These are phyloP conservation scores for Barnettozyma sucrosica DNA, from an alignment of 805 yeast species.

Conservation along the genomic window DNA sequence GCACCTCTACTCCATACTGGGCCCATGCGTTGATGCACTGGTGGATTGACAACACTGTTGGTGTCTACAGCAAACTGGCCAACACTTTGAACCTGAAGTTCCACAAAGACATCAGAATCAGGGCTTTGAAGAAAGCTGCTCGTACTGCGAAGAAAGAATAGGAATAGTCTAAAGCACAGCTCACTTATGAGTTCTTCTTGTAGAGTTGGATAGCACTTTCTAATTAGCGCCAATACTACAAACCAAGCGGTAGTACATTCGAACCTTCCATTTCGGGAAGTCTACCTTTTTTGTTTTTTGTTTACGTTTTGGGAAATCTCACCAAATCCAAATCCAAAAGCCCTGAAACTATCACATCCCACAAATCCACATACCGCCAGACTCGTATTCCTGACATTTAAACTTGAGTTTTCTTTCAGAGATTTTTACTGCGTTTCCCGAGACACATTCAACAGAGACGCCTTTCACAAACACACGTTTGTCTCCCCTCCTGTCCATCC, in stretches of 20 bases:
- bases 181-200: not conserved
- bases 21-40: constrained; percentile 90
- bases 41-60: constrained; percentile 69
- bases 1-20: constrained; percentile 88
- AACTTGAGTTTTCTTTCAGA: not conserved
- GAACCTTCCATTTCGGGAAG: constrained; percentile 11
- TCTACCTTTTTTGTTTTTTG: constrained; percentile 11
- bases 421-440: not conserved
- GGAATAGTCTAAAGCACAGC: not conserved
- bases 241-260: not conserved
- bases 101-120: constrained; percentile 73
- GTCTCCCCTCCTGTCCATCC: not conserved
- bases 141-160: constrained; percentile 29
- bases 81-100: constrained; percentile 61
- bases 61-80: constrained; percentile 70
- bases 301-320: constrained; percentile 8
- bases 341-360: not conserved
- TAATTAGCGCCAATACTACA: too few species aligned
- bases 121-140: constrained; percentile 77
- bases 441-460: not conserved
- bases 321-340: constrained; percentile 1
- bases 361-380: not conserved
- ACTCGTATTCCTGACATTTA: not conserved
- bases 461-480: not conserved
- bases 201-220: not conserved